Conservation (phyloP, 2,329 filamentous ascomycete genomes). For the Apiospora arundinis region DNA sequence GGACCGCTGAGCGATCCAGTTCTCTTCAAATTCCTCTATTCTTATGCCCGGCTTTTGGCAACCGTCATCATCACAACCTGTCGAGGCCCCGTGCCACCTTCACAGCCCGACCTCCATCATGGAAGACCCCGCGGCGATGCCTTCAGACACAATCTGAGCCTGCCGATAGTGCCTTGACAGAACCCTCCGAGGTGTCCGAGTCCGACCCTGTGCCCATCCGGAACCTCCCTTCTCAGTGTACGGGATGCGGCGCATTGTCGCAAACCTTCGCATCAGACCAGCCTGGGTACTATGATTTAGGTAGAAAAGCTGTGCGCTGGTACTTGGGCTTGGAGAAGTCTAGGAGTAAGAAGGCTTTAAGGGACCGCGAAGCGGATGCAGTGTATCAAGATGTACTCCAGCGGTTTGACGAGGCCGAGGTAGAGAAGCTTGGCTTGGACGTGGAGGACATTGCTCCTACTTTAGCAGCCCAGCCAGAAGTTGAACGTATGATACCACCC, state of each 20-base stretch:
- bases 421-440: constrained; percentile 55
- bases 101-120: constrained; percentile 28
- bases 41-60: constrained; percentile 53
- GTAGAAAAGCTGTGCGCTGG: constrained; percentile 56
- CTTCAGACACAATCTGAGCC: constrained; percentile 36
- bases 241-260: constrained; percentile 69
- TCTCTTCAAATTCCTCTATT: constrained; percentile 52
- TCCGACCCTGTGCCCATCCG: constrained; percentile 25
- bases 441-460: constrained; percentile 44
- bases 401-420: constrained; percentile 46
- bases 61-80: constrained; percentile 23
- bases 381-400: constrained; percentile 55
- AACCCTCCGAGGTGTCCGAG: constrained; percentile 19
- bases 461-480: constrained; percentile 32
- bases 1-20: constrained; percentile 46
- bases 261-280: constrained; percentile 59
- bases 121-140: constrained; percentile 34
- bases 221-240: constrained; percentile 62
- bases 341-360: constrained; percentile 23
- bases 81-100: not conserved
- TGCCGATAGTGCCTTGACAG: not conserved
- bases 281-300: constrained; percentile 63
- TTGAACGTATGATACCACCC: constrained; percentile 22
- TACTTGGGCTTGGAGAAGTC: constrained; percentile 50
- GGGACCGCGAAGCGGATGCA: constrained; percentile 47